Evolutionary conservation across 192 early-diverging fungal genomes (phyloP), one percentile per base, ranked within the genome.

Genomic region (Paraglomus brasilianum): DNA sequence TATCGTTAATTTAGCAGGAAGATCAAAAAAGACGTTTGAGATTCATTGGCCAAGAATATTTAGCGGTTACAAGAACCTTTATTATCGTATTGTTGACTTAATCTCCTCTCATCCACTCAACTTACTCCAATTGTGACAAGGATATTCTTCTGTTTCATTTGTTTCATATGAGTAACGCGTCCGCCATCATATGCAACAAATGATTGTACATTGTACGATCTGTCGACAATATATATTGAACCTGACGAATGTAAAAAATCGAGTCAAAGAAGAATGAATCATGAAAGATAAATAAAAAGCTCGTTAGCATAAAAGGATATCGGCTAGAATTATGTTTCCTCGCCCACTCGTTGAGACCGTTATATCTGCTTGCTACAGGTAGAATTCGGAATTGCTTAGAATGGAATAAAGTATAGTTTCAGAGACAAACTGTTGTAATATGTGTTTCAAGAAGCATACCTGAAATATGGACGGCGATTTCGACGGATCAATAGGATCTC

Each of bases 161-260:
- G 88, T 63, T 89, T 83, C 80, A 97, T 78, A 66, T 96, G 94
- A 0, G 92, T 89, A 41, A 97, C 85, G 52, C 85, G 83, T 30
- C 85, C 83, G 21, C 81, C 81, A 10, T 85, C 78, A 21, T 80
- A 80, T 8, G 87, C 88, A 45, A 85, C 59, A 70, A 92, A 90
- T 24, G 86, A 84, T 57, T 83, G 84, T 11, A 83, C 83, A 36
- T 85, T 81, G 51, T 92, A 83, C 13, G 72, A 60, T 46, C 84
- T 81, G 69, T 90, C 88, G 69, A 89, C 80, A 57, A 91, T 82
- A 75, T 89, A 86, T 5, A 93, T 82, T 64, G 76, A 52, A 36
- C 85, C 85, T 56, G 77, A 60, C 11, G 81, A 76, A 66, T 84
- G 82, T 72, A 68, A 51, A 66, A 39, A 43, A 57, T 42, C 53